phyloP scores from a whole-genome alignment of 305 asterid genomes.

The Salvia sclarea region DNA sequence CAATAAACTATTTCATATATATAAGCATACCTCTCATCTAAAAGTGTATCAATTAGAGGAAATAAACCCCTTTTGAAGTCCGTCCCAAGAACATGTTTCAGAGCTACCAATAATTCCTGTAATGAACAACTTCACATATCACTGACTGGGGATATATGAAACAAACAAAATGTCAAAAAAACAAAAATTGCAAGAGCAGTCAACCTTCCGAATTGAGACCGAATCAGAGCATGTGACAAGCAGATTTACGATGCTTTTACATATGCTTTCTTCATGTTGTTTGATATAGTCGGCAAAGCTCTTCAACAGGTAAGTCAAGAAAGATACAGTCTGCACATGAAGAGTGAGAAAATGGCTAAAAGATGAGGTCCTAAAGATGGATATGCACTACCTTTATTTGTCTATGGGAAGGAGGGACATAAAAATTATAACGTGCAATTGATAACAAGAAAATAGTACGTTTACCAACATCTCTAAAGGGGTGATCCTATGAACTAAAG shows the following conservation, averaged over 20 bases:
- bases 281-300: slow-evolving; percentile 88
- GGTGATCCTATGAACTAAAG: slow-evolving; percentile 11
- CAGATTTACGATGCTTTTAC: slow-evolving; percentile 97
- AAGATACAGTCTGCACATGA: slow-evolving; percentile 87
- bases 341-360: slow-evolving; percentile 24
- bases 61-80: slow-evolving; percentile 97
- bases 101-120: slow-evolving; percentile 97
- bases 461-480: not conserved
- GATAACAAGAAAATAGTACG: not conserved
- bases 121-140: slow-evolving; percentile 34
- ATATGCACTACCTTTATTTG: not conserved
- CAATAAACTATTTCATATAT: slow-evolving; percentile 21
- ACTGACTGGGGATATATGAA: slow-evolving; percentile 31
- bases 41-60: slow-evolving; percentile 92
- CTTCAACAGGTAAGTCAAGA: slow-evolving; percentile 94
- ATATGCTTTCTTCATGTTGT: slow-evolving; percentile 97
- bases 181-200: slow-evolving; percentile 23
- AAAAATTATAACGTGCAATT: not conserved
- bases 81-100: slow-evolving; percentile 96
- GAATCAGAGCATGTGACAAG: slow-evolving; percentile 99
- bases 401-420: not conserved
- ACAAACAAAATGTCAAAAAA: slow-evolving; percentile 23
- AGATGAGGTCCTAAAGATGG: slow-evolving; percentile 11
- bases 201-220: slow-evolving; percentile 91
- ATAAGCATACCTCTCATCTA: slow-evolving; percentile 89